Evolutionary conservation across 2,329 filamentous ascomycete species (phyloP).

Genomic region (Cryphonectria naterciae): DNA sequence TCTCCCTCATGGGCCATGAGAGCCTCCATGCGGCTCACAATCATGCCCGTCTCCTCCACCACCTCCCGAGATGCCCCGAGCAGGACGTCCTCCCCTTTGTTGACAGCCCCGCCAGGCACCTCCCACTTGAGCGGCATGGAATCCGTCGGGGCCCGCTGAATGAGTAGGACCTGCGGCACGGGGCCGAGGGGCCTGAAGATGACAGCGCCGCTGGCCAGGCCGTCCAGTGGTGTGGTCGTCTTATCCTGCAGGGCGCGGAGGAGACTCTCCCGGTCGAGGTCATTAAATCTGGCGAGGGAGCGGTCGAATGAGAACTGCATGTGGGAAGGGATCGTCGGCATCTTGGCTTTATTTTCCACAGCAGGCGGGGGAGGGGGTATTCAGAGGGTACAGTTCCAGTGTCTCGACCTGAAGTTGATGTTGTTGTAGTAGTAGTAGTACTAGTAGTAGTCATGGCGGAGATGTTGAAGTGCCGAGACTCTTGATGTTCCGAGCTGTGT

Average conservation of each 20-base stretch:
- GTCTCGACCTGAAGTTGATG: neutral
- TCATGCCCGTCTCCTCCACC: constrained; percentile 47
- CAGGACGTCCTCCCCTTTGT: constrained; percentile 44
- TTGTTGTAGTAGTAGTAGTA: neutral
- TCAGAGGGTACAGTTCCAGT: neutral
- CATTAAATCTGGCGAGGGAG: constrained; percentile 31
- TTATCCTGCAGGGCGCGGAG: constrained; percentile 28
- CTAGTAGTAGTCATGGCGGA: neutral
- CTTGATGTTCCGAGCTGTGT: neutral
- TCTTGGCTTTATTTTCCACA: neutral
- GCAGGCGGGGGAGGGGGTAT: too few relatives aligned
- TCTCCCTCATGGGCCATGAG: constrained; percentile 19
- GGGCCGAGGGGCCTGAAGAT: constrained; percentile 34
- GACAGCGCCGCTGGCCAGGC: constrained; percentile 35
- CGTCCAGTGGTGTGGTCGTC: constrained; percentile 22
- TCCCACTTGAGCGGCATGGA: constrained; percentile 48
- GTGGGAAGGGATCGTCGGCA: neutral
- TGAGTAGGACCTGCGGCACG: constrained; percentile 38
- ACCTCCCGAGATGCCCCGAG: constrained; percentile 45
- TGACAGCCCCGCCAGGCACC: constrained; percentile 45
- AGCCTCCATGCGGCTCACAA: constrained; percentile 34
- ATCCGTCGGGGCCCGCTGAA: constrained; percentile 45
- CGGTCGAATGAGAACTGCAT: constrained; percentile 32
- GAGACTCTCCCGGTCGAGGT: constrained; percentile 31
- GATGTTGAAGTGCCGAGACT: neutral